Conservation (phyloP, 2,329 filamentous ascomycete species). For the Xylariaceae sp. region DNA sequence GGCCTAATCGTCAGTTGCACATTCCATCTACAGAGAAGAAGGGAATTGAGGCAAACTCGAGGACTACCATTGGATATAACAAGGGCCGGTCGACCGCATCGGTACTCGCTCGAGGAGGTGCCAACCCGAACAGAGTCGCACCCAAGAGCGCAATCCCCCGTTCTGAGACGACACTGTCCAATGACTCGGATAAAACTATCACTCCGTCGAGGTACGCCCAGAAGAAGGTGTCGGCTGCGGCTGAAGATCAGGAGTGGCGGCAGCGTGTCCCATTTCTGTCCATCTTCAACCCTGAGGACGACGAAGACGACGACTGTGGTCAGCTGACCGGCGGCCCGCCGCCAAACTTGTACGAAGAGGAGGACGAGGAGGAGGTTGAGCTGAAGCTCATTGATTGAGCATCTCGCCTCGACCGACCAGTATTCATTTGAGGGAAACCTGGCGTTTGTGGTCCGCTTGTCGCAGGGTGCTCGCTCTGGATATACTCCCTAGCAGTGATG, state of each 20-base stretch:
- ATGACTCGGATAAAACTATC: conserved; percentile 35
- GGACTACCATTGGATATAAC: conserved; percentile 77
- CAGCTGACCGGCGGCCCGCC: conserved; percentile 22
- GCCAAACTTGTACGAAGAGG: conserved; percentile 27
- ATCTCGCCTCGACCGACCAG: no score
- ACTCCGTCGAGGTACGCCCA: conserved; percentile 38
- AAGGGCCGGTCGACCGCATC: conserved; percentile 58
- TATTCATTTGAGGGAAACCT: no score
- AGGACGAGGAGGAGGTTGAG: conserved; percentile 48
- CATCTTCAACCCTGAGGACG: conserved; percentile 47
- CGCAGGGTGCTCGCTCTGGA: no score
- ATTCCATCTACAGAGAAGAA: conserved; percentile 47
- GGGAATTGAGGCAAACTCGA: conserved; percentile 60
- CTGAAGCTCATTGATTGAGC: conserved; percentile 34
- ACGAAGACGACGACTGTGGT: conserved; percentile 31
- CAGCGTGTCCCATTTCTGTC: conserved; percentile 46
- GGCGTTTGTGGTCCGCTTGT: no score
- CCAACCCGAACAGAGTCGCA: conserved; percentile 22
- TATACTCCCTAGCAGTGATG: no score
- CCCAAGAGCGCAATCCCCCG: conserved; percentile 19
- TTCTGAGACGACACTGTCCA: conserved; percentile 30
- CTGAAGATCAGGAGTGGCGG: conserved; percentile 28
- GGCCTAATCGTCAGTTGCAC: conserved; percentile 36
- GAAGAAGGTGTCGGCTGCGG: conserved; percentile 14
- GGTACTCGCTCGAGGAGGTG: conserved; percentile 37